A percentile compares a stretch with the other conserved stretches of the same genome.
Evolutionary conservation across 345 rosid genomes (phyloP).

Genomic region (Euphorbia tirucalli): DNA sequence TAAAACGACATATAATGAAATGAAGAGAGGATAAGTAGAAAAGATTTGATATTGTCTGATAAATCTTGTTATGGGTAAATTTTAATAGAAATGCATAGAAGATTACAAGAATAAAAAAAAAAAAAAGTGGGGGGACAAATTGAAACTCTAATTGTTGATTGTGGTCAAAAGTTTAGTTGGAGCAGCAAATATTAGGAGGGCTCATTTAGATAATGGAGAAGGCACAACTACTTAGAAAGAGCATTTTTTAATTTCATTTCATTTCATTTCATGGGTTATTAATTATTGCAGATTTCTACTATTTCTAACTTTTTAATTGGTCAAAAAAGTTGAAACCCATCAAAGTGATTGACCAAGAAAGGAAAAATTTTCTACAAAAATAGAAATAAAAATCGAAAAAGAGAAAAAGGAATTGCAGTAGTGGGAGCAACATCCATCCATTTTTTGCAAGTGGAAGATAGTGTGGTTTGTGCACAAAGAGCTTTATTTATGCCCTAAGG

Average conservation of each 20-base stretch:
- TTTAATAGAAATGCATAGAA: too few relatives aligned
- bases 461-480: constrained; percentile 16
- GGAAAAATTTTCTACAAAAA: not conserved
- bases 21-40: too few relatives aligned
- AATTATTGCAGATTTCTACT: constrained; percentile 8
- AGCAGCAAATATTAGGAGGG: too few relatives aligned
- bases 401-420: constrained; percentile 2
- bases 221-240: not conserved
- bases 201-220: constrained; percentile 4
- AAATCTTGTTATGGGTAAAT: too few relatives aligned
- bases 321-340: constrained; percentile 31
- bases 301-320: constrained; percentile 10
- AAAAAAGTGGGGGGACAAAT: too few relatives aligned
- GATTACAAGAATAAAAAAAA: too few relatives aligned
- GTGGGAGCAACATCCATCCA: constrained; percentile 29
- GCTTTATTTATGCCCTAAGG: constrained; percentile 15
- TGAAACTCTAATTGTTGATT: not conserved
- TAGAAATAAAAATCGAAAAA: not conserved
- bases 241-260: too few relatives aligned
- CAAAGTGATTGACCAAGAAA: constrained; percentile 24
- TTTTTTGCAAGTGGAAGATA: constrained; percentile 27
- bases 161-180: not conserved
- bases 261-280: not conserved
- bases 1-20: too few relatives aligned
- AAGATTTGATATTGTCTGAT: too few relatives aligned